Evolutionary conservation across 2,329 filamentous ascomycete genomes (phyloP).

Genomic region (Harringtonia aguacate): DNA sequence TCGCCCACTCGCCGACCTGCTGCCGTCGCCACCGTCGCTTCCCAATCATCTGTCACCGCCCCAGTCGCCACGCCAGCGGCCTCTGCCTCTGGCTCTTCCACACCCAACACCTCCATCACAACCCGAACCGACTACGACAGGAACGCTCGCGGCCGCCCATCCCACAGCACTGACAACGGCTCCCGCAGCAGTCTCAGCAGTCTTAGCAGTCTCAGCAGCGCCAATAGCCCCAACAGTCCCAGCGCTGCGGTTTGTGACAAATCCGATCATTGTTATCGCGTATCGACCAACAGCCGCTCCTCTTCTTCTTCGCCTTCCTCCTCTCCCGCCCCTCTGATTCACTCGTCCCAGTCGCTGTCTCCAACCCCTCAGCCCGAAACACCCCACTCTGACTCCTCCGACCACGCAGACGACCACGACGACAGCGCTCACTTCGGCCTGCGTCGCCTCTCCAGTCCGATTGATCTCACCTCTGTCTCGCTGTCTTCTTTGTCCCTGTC

Average conservation of each 20-base stretch:
- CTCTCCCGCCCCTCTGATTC: conserved; percentile 20
- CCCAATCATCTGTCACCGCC: background rate
- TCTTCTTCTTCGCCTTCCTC: conserved; percentile 6
- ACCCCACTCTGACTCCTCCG: conserved; percentile 24
- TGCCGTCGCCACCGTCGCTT: background rate
- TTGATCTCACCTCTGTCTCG: conserved; percentile 20
- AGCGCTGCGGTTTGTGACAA: conserved; percentile 12
- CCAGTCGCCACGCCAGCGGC: background rate
- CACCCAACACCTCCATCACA: background rate
- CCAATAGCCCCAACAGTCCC: conserved; percentile 4
- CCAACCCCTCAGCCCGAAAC: conserved; percentile 34
- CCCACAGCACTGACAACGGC: no score
- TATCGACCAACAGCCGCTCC: conserved; percentile 17
- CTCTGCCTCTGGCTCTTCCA: conserved; percentile 1
- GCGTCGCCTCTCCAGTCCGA: conserved; percentile 22
- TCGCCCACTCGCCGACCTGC: background rate
- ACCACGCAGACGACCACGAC: conserved; percentile 14
- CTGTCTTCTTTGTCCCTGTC: no score
- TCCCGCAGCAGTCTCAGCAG: background rate
- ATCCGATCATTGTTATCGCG: conserved; percentile 26
- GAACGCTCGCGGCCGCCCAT: no score
- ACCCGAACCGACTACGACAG: no score
- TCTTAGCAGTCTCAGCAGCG: background rate
- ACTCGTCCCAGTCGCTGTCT: conserved; percentile 23
- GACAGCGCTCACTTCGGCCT: conserved; percentile 9